Conservation (phyloP, 176 grass and related monocot genomes). For the Oryza officinalis region DNA sequence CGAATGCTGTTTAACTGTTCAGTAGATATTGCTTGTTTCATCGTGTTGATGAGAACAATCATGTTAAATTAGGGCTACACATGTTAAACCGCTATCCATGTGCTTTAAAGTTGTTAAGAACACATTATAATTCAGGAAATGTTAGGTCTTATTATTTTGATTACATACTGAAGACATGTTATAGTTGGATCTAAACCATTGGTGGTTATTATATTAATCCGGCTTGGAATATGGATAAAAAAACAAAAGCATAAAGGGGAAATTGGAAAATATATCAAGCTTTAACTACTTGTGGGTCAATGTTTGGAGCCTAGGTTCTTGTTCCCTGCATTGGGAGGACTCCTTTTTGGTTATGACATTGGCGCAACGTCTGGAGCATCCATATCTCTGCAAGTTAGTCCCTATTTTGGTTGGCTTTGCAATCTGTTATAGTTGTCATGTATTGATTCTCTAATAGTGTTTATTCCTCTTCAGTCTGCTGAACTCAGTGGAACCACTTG, state of each 20-base stretch:
- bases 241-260: background rate
- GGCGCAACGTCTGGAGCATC: conserved; percentile 88
- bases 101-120: background rate
- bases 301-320: conserved; percentile 71
- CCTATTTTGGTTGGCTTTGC: background rate
- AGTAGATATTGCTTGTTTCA: background rate
- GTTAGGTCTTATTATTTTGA: background rate
- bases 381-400: conserved; percentile 80
- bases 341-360: conserved; percentile 96
- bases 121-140: background rate
- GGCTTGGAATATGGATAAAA: background rate
- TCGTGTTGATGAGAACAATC: background rate
- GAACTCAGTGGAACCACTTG: conserved; percentile 88
- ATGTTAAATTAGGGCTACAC: background rate
- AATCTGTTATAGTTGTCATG: background rate
- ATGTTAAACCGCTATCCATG: conserved; percentile 4
- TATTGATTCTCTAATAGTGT: conserved; percentile 6
- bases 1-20: background rate
- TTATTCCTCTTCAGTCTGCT: conserved; percentile 62
- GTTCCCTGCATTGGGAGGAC: conserved; percentile 87
- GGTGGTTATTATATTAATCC: background rate
- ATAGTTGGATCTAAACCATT: background rate
- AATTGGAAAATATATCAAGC: background rate
- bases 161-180: background rate
- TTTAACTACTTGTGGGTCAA: conserved; percentile 23